These are phyloP conservation scores for Candida lessepsii DNA, from an alignment of 805 yeast genomes.

Conservation along the genomic window DNA sequence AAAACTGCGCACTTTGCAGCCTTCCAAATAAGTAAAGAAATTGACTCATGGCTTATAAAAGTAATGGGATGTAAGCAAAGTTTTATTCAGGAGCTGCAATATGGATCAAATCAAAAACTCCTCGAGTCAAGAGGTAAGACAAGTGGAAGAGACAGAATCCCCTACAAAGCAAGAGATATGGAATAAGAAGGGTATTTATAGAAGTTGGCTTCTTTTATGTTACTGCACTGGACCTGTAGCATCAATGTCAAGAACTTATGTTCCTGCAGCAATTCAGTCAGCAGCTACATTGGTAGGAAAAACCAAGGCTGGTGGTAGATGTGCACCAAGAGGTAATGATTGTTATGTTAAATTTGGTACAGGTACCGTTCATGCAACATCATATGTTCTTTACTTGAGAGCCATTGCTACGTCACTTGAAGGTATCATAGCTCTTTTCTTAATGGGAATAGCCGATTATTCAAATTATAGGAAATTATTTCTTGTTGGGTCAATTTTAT, in stretches of 20 bases:
- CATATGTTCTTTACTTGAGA: slow-evolving; percentile 36
- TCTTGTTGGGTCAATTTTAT: slow-evolving; percentile 27
- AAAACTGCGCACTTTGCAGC: background rate
- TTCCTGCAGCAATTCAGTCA: slow-evolving; percentile 41
- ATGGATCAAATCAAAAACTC: no score
- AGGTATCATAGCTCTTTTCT: slow-evolving; percentile 31
- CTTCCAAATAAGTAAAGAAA: background rate
- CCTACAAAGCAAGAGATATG: background rate
- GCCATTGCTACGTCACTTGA: slow-evolving; percentile 41
- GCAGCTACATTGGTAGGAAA: slow-evolving; percentile 31
- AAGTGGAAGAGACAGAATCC: background rate
- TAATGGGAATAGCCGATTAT: slow-evolving; percentile 43
- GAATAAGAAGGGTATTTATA: slow-evolving; percentile 6
- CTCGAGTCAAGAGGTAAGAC: no score
- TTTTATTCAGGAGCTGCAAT: no score
- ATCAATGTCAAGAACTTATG: slow-evolving; percentile 39
- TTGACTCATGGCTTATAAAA: slow-evolving; percentile 1
- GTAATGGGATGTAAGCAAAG: no score
- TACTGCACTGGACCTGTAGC: slow-evolving; percentile 44
- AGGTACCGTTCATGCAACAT: slow-evolving; percentile 31
- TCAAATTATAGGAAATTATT: slow-evolving; percentile 35
- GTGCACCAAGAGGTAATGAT: slow-evolving; percentile 32
- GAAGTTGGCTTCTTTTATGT: slow-evolving; percentile 39
- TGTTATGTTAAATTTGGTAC: slow-evolving; percentile 37
- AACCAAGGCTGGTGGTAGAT: slow-evolving; percentile 22